Evolutionary conservation across 2,329 filamentous ascomycete genomes (phyloP).

Genomic region (Davidsoniella eucalypti): DNA sequence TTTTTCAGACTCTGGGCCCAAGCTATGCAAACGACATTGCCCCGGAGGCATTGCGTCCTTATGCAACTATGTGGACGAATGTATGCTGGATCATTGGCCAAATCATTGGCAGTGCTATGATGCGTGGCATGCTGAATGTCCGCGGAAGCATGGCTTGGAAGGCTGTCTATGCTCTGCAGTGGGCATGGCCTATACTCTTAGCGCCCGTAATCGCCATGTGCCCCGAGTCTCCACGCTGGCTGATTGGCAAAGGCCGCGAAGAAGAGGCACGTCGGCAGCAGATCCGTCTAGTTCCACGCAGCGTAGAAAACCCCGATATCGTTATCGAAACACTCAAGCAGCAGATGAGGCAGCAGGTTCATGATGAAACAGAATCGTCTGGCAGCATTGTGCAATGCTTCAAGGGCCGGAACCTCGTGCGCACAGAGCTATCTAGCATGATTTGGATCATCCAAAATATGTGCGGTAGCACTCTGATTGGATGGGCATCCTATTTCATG

Average conservation of each 20-base stretch:
- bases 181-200: slow-evolving; percentile 26
- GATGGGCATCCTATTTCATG: slow-evolving; percentile 24
- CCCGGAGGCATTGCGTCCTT: slow-evolving; percentile 20
- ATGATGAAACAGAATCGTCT: slow-evolving; percentile 14
- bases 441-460: slow-evolving; percentile 19
- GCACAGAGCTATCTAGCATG: slow-evolving; percentile 23
- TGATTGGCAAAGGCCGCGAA: slow-evolving; percentile 24
- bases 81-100: slow-evolving; percentile 28
- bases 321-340: slow-evolving; percentile 14
- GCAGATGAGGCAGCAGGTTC: slow-evolving; percentile 7
- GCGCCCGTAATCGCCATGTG: slow-evolving; percentile 21
- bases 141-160: slow-evolving; percentile 25
- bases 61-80: slow-evolving; percentile 25
- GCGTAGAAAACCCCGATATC: slow-evolving; percentile 17
- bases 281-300: slow-evolving; percentile 16
- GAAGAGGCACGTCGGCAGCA: slow-evolving; percentile 17
- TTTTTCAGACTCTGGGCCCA: slow-evolving; percentile 24
- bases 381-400: slow-evolving; percentile 27
- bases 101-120: slow-evolving; percentile 24
- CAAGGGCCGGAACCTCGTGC: slow-evolving; percentile 23
- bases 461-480: slow-evolving; percentile 19
- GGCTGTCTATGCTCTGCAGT: slow-evolving; percentile 29
- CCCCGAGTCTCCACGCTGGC: slow-evolving; percentile 28
- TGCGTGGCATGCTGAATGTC: slow-evolving; percentile 21
- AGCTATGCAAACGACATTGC: slow-evolving; percentile 26